A percentile compares a stretch with the other conserved stretches of the same genome.
phyloP scores from a whole-genome alignment of 106 monocot genomes.

The Ottelia alismoides region DNA sequence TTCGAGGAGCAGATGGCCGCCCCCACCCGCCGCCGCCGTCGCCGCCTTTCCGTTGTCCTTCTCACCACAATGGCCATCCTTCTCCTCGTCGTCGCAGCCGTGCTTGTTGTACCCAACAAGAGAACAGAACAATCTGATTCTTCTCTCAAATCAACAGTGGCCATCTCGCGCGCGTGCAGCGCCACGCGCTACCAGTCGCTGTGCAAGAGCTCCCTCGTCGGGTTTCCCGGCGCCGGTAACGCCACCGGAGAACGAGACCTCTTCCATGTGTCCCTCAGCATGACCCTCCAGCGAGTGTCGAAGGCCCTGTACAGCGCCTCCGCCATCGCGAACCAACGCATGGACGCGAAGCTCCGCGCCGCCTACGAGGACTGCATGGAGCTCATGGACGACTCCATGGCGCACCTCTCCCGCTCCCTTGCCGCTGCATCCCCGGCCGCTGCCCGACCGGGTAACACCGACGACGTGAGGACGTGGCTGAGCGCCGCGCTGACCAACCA shows the following conservation, averaged over 20 bases:
- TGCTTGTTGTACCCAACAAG: not conserved
- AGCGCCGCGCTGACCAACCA: slow-evolving; percentile 88
- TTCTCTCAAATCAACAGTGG: slow-evolving; percentile 14
- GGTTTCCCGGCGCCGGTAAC: slow-evolving; percentile 26
- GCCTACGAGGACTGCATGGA: slow-evolving; percentile 92
- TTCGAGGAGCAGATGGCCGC: not conserved
- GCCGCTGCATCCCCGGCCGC: not conserved
- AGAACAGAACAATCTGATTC: not conserved
- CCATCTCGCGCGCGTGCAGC: slow-evolving; percentile 35
- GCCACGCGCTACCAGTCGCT: slow-evolving; percentile 27
- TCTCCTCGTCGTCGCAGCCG: slow-evolving; percentile 10
- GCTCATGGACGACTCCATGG: slow-evolving; percentile 59
- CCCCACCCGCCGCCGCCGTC: not conserved
- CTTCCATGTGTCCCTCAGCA: slow-evolving; percentile 63
- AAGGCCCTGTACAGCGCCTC: slow-evolving; percentile 54
- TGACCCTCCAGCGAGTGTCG: slow-evolving; percentile 58
- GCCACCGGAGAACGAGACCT: slow-evolving; percentile 37
- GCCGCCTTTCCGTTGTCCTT: not conserved
- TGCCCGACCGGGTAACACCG: slow-evolving; percentile 11
- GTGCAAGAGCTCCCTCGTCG: slow-evolving; percentile 32
- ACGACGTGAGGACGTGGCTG: slow-evolving; percentile 89
- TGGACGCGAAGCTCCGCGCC: slow-evolving; percentile 29
- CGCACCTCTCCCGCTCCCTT: slow-evolving; percentile 59
- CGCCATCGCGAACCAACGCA: slow-evolving; percentile 30
- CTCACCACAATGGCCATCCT: slow-evolving; percentile 1